Percentiles rank a stretch among this genome's conserved stretches.
Evolutionary conservation across 257 asterid genomes (phyloP).

Genomic region (Linderniella brevidens): DNA sequence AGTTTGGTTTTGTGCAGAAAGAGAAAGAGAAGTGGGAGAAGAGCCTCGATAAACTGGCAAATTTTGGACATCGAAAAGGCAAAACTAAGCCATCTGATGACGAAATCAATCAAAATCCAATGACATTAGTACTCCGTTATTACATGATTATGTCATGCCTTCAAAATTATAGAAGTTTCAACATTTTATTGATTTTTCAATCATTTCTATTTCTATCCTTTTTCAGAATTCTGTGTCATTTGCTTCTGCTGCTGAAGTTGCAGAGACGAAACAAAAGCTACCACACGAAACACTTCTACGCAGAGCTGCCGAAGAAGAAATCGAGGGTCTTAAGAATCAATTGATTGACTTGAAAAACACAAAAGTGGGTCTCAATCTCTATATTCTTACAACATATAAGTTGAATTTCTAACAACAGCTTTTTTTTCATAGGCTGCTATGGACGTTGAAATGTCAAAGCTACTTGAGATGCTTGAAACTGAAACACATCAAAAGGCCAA

Average conservation of each 20-base stretch:
- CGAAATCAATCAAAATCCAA: background rate
- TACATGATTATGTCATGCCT: conserved; percentile 7
- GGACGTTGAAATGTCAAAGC: too few species aligned
- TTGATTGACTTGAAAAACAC: background rate
- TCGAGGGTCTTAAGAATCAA: conserved; percentile 35
- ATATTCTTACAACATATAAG: too few species aligned
- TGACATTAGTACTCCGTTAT: background rate
- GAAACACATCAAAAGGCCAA: conserved; percentile 21
- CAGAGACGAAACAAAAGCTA: conserved; percentile 53
- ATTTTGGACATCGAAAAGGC: too few species aligned
- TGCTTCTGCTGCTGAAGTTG: conserved; percentile 34
- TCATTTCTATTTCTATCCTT: background rate
- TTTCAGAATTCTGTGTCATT: conserved; percentile 19
- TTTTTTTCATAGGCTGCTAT: too few species aligned
- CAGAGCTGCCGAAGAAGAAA: conserved; percentile 86
- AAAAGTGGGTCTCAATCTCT: too few species aligned
- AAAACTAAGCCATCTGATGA: too few species aligned
- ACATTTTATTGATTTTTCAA: background rate
- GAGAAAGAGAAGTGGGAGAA: too few species aligned
- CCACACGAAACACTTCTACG: conserved; percentile 53
- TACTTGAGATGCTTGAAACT: too few species aligned
- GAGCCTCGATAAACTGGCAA: too few species aligned
- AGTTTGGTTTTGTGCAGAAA: background rate
- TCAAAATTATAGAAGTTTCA: background rate
- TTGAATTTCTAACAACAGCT: too few species aligned